Evolutionary conservation across 2,329 filamentous ascomycete genomes (phyloP).

Genomic region (Chaetomium olivaceum): DNA sequence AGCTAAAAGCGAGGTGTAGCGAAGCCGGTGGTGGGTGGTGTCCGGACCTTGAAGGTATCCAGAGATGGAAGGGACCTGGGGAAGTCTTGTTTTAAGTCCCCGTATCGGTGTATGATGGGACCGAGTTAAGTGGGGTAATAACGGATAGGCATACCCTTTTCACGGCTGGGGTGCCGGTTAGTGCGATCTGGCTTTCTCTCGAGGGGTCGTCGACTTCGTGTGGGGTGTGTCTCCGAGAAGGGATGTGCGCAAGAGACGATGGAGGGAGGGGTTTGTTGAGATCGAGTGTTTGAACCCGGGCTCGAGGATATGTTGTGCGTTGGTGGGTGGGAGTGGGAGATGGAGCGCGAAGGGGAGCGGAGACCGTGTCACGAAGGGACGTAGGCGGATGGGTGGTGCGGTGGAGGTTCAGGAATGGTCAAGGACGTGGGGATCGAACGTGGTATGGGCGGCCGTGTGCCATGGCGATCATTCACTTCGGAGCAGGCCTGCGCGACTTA

Average conservation of each 20-base stretch:
- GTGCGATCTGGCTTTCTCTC: neutral
- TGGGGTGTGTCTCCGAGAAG: neutral
- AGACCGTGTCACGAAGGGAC: neutral
- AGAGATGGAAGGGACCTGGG: neutral
- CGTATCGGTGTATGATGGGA: neutral
- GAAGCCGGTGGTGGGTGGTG: neutral
- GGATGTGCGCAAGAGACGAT: neutral
- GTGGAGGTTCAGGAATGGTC: neutral
- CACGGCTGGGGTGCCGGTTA: neutral
- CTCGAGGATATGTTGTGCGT: too few relatives aligned
- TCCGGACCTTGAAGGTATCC: neutral
- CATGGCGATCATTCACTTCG: neutral
- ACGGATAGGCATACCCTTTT: neutral
- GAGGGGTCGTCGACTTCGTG: neutral
- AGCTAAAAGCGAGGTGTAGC: neutral
- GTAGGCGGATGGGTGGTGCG: neutral
- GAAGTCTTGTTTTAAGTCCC: neutral
- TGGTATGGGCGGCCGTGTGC: neutral
- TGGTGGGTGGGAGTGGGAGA: neutral
- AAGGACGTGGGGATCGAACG: neutral
- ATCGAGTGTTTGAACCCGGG: neutral
- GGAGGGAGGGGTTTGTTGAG: neutral
- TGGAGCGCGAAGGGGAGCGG: neutral
- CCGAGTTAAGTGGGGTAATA: neutral
- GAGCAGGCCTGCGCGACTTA: constrained; percentile 10